Conservation (phyloP, 2,329 filamentous ascomycete genomes). For the Rhinocladiella similis region DNA sequence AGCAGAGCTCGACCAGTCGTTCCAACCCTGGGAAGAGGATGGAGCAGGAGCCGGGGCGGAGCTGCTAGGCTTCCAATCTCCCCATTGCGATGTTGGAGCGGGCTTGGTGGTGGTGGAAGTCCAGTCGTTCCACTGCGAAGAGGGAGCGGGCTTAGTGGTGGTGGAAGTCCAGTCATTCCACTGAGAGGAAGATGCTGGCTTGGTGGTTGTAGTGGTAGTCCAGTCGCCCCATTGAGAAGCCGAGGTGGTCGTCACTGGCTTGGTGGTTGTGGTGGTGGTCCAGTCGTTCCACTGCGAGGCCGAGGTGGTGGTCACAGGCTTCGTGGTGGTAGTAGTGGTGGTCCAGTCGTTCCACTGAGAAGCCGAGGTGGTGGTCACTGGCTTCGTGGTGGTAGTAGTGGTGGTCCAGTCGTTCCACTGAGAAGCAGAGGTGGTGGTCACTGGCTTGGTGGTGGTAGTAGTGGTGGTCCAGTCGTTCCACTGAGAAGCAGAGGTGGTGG, state of each 20-base stretch:
- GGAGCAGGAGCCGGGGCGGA: background rate
- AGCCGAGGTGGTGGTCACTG: background rate
- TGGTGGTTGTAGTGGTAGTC: background rate
- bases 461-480: conserved; percentile 5
- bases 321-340: background rate
- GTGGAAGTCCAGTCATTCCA: background rate
- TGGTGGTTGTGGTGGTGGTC: background rate
- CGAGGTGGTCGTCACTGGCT: background rate
- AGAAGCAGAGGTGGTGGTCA: background rate
- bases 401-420: conserved; percentile 5
- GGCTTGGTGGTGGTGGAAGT: background rate
- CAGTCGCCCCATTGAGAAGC: background rate
- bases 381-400: background rate
- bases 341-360: conserved; percentile 8
- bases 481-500: background rate
- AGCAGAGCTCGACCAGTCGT: background rate
- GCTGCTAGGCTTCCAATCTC: too few species aligned
- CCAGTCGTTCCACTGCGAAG: background rate
- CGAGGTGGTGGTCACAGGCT: background rate
- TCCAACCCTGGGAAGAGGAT: background rate
- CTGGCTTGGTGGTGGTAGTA: background rate
- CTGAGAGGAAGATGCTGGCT: background rate
- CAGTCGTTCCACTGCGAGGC: background rate
- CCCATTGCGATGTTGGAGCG: background rate
- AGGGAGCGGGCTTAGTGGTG: background rate